Percentiles rank a stretch among this genome's conserved stretches.
Evolutionary conservation across 768 basidiomycete genomes (phyloP).

Genomic region (Boletellus sp.): DNA sequence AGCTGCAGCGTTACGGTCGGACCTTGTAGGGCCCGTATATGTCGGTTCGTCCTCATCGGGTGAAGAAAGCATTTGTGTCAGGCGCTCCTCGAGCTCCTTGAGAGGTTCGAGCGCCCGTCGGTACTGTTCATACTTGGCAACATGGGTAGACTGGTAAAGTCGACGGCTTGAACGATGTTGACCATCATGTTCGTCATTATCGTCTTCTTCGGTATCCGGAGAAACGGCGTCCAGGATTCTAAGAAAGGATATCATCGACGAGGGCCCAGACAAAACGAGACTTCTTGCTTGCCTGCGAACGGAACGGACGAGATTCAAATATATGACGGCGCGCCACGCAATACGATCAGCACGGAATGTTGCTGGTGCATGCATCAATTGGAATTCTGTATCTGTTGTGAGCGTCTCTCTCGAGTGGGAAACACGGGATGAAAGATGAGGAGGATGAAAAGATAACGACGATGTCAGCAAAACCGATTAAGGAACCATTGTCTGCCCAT

Average conservation of each 20-base stretch:
- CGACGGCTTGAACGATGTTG: conserved; percentile 44
- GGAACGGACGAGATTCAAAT: conserved; percentile 83
- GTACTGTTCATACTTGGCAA: conserved; percentile 62
- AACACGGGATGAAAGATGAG: not conserved
- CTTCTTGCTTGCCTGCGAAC: conserved; percentile 55
- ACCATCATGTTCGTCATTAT: conserved; percentile 53
- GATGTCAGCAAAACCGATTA: conserved; percentile 2
- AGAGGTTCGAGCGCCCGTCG: conserved; percentile 63
- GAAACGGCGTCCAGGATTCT: conserved; percentile 76
- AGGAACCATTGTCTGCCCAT: not conserved
- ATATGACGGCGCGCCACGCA: conserved; percentile 85
- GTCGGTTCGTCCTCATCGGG: conserved; percentile 66
- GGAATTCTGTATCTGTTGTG: conserved; percentile 59
- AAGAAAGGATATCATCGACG: not conserved
- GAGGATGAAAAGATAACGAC: conserved; percentile 2
- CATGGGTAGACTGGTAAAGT: conserved; percentile 44
- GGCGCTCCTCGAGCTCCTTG: conserved; percentile 61
- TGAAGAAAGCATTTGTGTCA: conserved; percentile 64
- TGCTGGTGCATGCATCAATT: conserved; percentile 72
- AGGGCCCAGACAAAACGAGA: not conserved
- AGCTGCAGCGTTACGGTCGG: conserved; percentile 37
- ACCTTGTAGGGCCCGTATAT: conserved; percentile 42
- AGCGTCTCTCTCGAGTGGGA: conserved; percentile 13
- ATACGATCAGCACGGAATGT: conserved; percentile 77
- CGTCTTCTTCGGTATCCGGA: conserved; percentile 55